These are phyloP conservation scores for Rhytidhysteron rufulum DNA, from an alignment of 2,329 filamentous ascomycete genomes.

Conservation along the genomic window DNA sequence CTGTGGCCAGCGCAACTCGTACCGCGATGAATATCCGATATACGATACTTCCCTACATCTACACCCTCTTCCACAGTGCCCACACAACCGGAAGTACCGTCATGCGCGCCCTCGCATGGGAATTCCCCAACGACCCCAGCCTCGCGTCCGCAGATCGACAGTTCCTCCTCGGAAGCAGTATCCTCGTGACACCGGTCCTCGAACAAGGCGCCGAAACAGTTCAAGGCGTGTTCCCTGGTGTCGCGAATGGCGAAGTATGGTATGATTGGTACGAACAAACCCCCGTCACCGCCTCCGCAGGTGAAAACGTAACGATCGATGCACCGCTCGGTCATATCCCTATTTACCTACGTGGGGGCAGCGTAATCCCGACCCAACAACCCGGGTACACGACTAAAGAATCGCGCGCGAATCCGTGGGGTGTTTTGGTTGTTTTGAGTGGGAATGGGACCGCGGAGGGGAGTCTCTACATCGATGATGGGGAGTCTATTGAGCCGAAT, in stretches of 20 bases:
- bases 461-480: constrained; percentile 69
- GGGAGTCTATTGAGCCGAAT: constrained; percentile 59
- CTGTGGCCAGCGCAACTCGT: constrained; percentile 61
- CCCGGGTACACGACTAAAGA: constrained; percentile 64
- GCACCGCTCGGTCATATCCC: constrained; percentile 67
- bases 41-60: constrained; percentile 68
- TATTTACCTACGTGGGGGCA: constrained; percentile 65
- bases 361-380: constrained; percentile 64
- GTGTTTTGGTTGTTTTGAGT: constrained; percentile 60
- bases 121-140: constrained; percentile 67
- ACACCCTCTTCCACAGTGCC: constrained; percentile 67
- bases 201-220: constrained; percentile 59
- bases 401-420: constrained; percentile 63
- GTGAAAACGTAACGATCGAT: constrained; percentile 57
- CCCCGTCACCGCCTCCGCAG: constrained; percentile 48
- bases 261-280: constrained; percentile 77
- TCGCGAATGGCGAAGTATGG: constrained; percentile 59
- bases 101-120: constrained; percentile 70
- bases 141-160: constrained; percentile 65
- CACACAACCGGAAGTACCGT: constrained; percentile 65
- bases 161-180: constrained; percentile 64
- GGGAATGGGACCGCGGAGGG: constrained; percentile 55
- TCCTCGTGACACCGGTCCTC: constrained; percentile 67
- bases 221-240: constrained; percentile 66
- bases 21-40: constrained; percentile 69